Percentiles rank a stretch among this genome's conserved stretches.
Evolutionary conservation across 192 early-diverging fungal genomes (phyloP).

Genomic region (Kappamyces sp.): DNA sequence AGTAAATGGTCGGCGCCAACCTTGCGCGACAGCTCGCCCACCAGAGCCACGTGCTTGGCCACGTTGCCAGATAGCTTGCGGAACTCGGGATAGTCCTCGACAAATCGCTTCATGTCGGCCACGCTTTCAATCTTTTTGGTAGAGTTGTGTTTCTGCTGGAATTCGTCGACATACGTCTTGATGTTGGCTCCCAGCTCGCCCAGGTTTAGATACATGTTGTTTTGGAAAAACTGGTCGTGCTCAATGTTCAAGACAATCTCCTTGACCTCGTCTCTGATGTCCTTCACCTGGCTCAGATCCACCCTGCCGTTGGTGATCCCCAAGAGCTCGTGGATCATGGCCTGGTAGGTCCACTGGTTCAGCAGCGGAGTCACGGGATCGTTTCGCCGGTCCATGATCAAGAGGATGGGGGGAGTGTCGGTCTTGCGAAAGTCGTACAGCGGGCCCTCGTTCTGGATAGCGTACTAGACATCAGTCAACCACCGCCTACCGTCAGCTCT

Average conservation of each 20-base stretch:
- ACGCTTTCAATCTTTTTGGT: constrained; percentile 92
- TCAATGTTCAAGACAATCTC: constrained; percentile 89
- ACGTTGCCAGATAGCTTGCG: constrained; percentile 94
- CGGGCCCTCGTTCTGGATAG: constrained; percentile 65
- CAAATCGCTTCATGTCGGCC: constrained; percentile 97
- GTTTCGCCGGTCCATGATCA: constrained; percentile 89
- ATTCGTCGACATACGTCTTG: constrained; percentile 90
- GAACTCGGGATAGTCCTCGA: constrained; percentile 98
- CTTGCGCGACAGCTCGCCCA: constrained; percentile 84
- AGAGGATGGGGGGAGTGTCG: constrained; percentile 78
- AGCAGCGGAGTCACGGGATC: constrained; percentile 94
- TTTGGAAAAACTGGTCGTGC: constrained; percentile 88
- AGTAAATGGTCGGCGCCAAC: constrained; percentile 64
- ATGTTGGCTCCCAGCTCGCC: constrained; percentile 93
- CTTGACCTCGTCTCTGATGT: constrained; percentile 76
- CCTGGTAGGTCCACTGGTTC: constrained; percentile 98
- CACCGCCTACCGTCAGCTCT: constrained; percentile 64
- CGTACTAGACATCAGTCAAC: constrained; percentile 41
- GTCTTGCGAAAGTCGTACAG: constrained; percentile 75
- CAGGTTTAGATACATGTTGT: constrained; percentile 85
- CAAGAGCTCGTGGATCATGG: constrained; percentile 94
- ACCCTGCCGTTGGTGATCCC: constrained; percentile 91
- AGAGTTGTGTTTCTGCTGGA: constrained; percentile 85
- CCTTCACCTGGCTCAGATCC: constrained; percentile 75
- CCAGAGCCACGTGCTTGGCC: constrained; percentile 95